A percentile compares a stretch with the other conserved stretches of the same genome.
These are phyloP conservation scores for Yarrowia sp. DNA, from an alignment of 805 yeast genomes.

Conservation along the genomic window DNA sequence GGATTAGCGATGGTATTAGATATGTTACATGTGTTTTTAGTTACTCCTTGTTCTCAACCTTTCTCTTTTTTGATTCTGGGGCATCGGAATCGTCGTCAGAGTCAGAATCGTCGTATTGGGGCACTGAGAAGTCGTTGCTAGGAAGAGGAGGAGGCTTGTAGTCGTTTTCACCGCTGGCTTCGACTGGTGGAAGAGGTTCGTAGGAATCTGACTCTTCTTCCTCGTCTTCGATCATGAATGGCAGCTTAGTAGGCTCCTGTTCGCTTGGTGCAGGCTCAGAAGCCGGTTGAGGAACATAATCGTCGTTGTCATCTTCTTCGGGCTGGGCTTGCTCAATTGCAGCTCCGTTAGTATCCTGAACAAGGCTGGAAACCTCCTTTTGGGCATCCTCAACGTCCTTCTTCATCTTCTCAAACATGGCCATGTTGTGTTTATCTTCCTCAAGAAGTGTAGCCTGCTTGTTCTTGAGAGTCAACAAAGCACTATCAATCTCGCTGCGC, in stretches of 20 bases:
- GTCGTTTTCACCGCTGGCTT: not conserved
- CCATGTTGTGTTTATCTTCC: conserved; percentile 23
- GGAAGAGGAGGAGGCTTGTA: conserved; percentile 19
- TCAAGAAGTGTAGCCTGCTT: conserved; percentile 28
- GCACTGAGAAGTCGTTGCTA: conserved; percentile 40
- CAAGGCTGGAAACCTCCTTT: conserved; percentile 20
- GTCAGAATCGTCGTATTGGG: conserved; percentile 42
- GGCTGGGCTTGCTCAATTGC: not conserved
- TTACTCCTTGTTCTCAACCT: conserved; percentile 30
- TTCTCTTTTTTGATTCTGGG: conserved; percentile 46
- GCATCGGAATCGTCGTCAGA: conserved; percentile 50
- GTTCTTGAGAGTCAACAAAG: conserved; percentile 17
- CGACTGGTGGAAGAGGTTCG: conserved; percentile 21
- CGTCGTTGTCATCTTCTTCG: conserved; percentile 12
- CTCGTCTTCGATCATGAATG: not conserved
- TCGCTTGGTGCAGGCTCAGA: conserved; percentile 2
- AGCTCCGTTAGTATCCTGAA: conserved; percentile 20
- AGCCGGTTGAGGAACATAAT: conserved; percentile 25
- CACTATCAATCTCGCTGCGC: conserved; percentile 12
- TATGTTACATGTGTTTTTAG: conserved; percentile 1
- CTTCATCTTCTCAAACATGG: conserved; percentile 29
- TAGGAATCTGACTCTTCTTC: conserved; percentile 18
- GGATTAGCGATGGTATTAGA: not conserved
- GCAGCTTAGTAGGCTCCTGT: conserved; percentile 1
- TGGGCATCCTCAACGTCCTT: conserved; percentile 11